Conservation (phyloP, 768 basidiomycete species). For the Lactifluus echinatus region DNA sequence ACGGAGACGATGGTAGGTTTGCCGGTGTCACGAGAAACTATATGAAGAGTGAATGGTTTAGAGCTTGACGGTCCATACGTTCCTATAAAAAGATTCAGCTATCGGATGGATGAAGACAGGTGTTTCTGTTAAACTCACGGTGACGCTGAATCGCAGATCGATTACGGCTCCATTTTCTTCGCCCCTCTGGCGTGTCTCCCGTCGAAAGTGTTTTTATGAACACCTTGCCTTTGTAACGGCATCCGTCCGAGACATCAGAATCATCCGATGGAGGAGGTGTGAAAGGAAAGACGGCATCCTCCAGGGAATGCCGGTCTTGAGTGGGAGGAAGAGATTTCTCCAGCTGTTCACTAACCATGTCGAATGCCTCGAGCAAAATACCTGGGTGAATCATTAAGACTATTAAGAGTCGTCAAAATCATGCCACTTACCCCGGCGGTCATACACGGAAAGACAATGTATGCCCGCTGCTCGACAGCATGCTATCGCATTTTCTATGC, state of each 20-base stretch:
- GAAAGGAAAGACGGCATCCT: constrained; percentile 59
- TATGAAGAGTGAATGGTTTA: constrained; percentile 10
- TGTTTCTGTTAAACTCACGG: not conserved
- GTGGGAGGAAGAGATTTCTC: constrained; percentile 19
- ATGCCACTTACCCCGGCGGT: constrained; percentile 49
- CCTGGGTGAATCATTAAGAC: constrained; percentile 29
- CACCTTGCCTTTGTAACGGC: not conserved
- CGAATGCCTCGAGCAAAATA: constrained; percentile 5
- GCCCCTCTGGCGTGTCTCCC: not conserved
- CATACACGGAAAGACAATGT: constrained; percentile 59
- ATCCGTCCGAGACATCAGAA: constrained; percentile 34
- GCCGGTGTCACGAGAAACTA: constrained; percentile 18
- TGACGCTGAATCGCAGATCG: constrained; percentile 17
- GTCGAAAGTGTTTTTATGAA: constrained; percentile 4
- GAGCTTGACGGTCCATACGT: not conserved
- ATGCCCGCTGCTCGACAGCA: constrained; percentile 65
- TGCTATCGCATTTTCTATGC: constrained; percentile 40
- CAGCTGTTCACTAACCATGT: constrained; percentile 26
- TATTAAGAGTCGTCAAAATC: not conserved
- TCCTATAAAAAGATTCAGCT: not conserved
- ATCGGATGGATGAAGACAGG: not conserved
- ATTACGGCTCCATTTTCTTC: constrained; percentile 2
- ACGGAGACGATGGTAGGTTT: constrained; percentile 19
- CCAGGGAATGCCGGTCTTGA: constrained; percentile 31
- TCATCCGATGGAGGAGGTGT: constrained; percentile 75